Base-by-base conservation (phyloP, 1,139 yeast genomes). In the Yamadazyma jaroonii region DNA sequence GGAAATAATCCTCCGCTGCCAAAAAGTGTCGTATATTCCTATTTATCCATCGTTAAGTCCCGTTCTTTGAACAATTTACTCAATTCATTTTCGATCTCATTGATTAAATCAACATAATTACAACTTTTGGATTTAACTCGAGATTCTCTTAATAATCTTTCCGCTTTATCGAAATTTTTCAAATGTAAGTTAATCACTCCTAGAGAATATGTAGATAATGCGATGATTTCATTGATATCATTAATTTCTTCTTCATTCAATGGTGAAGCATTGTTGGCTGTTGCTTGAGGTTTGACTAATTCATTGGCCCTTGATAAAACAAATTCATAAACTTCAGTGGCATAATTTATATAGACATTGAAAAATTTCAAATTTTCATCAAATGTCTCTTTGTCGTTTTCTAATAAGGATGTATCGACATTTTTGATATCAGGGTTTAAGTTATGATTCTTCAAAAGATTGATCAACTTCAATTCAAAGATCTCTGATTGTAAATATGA, bases 201-300 rank as follows among this genome's bases (percentile, higher is more conserved):
- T 29, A 87, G 66, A 0, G 96, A 95, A 53, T 87, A 90, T 0
- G 88, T 80, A 0, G 96, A 79, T 52, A 88, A 66, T 0, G 95
- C 95, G 24, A 84, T 78, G 2, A 85, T 80, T 46, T 86, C 88
- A 36, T 50, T 49, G 14, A 67, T 56, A 29, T 34, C 45, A 38
- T 34, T 53, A 49, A 31, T 46, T 47, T 50, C 36, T 50, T 49
- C 26, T 47, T 43, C 14, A 56, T 63, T 6, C 3, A 21, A 77
- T 54, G 26, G 68, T 62, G 45, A 76, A 7, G 23, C 14, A 21
- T 32, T 14, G 9, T 23, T 11, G 5, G 9, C 11, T 3, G 23
- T 17, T 4, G 20, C 14, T 5, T 12, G 13, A 9, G 27, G 20
- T 24, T 8, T n/a, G 9, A 29, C 29, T 12, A 28, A 27, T 15